Percentiles rank a stretch among this genome's conserved stretches.
These are phyloP conservation scores for Eucalyptus sp. DNA, from an alignment of 345 rosid genomes.

Conservation along the genomic window DNA sequence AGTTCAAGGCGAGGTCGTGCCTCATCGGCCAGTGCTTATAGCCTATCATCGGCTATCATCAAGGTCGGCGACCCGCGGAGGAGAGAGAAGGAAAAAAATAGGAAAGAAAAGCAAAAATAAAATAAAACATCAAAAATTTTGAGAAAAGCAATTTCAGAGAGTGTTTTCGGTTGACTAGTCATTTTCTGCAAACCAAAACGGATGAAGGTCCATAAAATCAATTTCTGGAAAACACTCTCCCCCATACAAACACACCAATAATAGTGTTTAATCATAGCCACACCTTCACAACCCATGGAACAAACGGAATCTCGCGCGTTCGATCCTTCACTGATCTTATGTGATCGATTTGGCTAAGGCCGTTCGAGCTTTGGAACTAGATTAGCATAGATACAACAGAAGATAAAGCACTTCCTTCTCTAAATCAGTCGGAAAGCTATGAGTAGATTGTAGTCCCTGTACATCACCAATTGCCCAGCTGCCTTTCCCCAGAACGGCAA, in stretches of 20 bases:
- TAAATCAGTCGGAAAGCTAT: not conserved
- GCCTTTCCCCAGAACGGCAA: not conserved
- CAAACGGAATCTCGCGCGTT: no score
- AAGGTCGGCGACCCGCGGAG: fast-evolving
- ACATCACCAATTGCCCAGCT: not conserved
- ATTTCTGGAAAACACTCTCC: not conserved
- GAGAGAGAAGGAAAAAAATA: not conserved
- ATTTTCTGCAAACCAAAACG: no score
- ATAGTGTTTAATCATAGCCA: not conserved
- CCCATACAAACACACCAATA: not conserved
- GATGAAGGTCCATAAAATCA: not conserved
- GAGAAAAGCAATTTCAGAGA: fast-evolving
- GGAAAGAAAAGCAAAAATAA: not conserved
- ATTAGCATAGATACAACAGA: not conserved
- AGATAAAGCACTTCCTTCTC: not conserved
- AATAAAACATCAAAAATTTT: no score
- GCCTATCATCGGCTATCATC: no score
- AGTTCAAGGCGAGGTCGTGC: not conserved
- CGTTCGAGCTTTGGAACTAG: not conserved
- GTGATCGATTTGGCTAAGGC: no score
- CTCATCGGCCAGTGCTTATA: not conserved
- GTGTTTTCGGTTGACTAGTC: not conserved
- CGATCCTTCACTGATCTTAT: no score
- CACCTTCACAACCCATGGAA: not conserved
- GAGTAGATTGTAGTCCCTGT: not conserved